These are phyloP conservation scores for Miamiensis avidus DNA, from an alignment of 169 alveolate species.

Conservation along the genomic window DNA sequence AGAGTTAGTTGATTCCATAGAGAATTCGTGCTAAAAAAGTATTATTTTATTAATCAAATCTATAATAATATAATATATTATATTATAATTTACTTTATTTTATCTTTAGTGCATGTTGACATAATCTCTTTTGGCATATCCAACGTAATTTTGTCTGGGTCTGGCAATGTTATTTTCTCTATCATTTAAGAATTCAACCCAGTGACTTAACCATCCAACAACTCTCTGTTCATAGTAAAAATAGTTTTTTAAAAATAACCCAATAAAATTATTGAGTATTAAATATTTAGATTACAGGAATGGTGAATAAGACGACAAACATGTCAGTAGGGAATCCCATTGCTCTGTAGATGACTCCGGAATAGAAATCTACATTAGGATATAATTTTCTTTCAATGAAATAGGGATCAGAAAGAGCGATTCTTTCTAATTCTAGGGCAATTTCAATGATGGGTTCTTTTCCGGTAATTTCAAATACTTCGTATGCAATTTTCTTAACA, in stretches of 20 bases:
- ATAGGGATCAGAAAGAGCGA: slow-evolving; percentile 70
- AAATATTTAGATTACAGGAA: slow-evolving; percentile 55
- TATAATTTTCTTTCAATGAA: slow-evolving; percentile 74
- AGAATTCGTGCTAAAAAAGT: background rate
- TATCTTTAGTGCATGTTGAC: slow-evolving; percentile 55
- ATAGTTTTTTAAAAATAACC: too few species aligned
- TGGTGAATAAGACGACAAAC: slow-evolving; percentile 71
- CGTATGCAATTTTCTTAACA: slow-evolving; percentile 67
- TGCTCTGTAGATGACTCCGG: slow-evolving; percentile 77
- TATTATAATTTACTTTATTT: background rate
- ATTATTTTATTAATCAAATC: too few species aligned
- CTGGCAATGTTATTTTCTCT: slow-evolving; percentile 78
- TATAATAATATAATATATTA: too few species aligned
- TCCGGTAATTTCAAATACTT: slow-evolving; percentile 69
- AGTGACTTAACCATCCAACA: slow-evolving; percentile 80
- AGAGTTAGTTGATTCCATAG: background rate
- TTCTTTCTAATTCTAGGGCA: slow-evolving; percentile 75
- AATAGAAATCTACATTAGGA: slow-evolving; percentile 81
- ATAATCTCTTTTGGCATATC: slow-evolving; percentile 63
- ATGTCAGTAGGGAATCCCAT: slow-evolving; percentile 84
- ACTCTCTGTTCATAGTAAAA: slow-evolving; percentile 50
- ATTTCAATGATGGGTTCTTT: slow-evolving; percentile 77
- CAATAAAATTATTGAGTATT: too few species aligned
- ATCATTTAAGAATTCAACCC: slow-evolving; percentile 78
- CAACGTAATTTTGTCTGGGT: slow-evolving; percentile 76